These are phyloP conservation scores for Alternaria alternata DNA, from an alignment of 2,329 filamentous ascomycete genomes.

Conservation along the genomic window DNA sequence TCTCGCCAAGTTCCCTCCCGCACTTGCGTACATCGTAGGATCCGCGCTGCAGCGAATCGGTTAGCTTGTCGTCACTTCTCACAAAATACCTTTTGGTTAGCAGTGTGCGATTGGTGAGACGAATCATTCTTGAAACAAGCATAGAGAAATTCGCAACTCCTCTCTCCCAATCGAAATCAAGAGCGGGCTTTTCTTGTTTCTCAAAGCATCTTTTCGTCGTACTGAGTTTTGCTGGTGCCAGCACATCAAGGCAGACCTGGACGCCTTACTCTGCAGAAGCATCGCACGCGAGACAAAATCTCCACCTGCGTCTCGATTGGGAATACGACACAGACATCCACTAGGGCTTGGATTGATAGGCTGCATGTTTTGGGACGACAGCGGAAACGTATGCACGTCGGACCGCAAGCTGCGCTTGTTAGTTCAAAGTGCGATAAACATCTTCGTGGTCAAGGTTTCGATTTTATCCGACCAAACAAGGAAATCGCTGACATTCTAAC, in stretches of 20 bases:
- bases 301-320: neutral
- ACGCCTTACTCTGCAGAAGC: neutral
- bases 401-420: constrained; percentile 1
- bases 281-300: neutral
- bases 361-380: neutral
- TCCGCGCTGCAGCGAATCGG: constrained; percentile 9
- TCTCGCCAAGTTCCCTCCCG: constrained; percentile 10
- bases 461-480: neutral
- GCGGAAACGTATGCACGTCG: neutral
- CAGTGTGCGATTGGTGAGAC: neutral
- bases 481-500: constrained; percentile 5
- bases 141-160: neutral
- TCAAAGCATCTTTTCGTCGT: neutral
- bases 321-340: neutral
- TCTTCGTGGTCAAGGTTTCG: neutral
- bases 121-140: constrained; percentile 2
- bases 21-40: neutral
- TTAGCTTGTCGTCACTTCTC: neutral
- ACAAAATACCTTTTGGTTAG: neutral
- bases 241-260: constrained; percentile 7
- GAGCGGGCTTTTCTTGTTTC: neutral
- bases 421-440: neutral
- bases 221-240: constrained; percentile 20
- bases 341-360: neutral
- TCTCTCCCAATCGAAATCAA: neutral